Evolutionary conservation across 345 rosid species (phyloP), one percentile per base, ranked within the genome.

Genomic region (Orychophragmus violaceus): DNA sequence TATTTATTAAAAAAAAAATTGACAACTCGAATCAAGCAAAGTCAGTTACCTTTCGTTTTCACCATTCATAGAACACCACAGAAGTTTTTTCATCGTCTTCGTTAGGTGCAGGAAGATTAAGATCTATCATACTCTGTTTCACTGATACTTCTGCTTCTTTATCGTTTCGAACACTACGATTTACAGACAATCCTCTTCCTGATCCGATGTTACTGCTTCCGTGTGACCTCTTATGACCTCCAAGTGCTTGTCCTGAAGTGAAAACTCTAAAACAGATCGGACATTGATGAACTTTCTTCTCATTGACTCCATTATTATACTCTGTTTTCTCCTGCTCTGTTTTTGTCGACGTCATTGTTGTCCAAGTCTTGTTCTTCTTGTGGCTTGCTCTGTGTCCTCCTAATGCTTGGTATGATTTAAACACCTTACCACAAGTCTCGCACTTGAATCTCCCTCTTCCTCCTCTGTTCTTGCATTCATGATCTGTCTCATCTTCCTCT

Each of bases 381-480:
- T 93, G 98, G 46, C 97, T 93, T 61, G 98, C 98, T 55, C 96
- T 71, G 62, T 94, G 99, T 3, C 97, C 95, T 23, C 97, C 96
- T 45, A 94, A 71, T 27, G 96, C 97, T 77, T 90, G 97, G 75
- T 91, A 90, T 2, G 99, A 90, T 78, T 81, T 86, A 46, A 94
- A 90, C 41, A 78, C 82, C 65, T 79, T 85, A 9, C 78, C 84
- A 74, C 99, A 94, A 37, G 95, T 88, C 52, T 90, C 95, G 36
- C 99, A 94, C 72, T 68, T 83, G 80, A 84, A 59, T 62, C 69
- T 46, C 28, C 81, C 90, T 13, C 79, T 74, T 64, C 79, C 59
- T 72, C 81, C 66, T 59, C 11, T 61, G 60, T 46, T 74, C 69
- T 62, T 74, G 25, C 16, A 6, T n/a, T 39, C 18, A n/a, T 39